These are phyloP conservation scores for Calonectria pseudoreteaudii DNA, from an alignment of 2,329 filamentous ascomycete genomes.

Conservation along the genomic window DNA sequence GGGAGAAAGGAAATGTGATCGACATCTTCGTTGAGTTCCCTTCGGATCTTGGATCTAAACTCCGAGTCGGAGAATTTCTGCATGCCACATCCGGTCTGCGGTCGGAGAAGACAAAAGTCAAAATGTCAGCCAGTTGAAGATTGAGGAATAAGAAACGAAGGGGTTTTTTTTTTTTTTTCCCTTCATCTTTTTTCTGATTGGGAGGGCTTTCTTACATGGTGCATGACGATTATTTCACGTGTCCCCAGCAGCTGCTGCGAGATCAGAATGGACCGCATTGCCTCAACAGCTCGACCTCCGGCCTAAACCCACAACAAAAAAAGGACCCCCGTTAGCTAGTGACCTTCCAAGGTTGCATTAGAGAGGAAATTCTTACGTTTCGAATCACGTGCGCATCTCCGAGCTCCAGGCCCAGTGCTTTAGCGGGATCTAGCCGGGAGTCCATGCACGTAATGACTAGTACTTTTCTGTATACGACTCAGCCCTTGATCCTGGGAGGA, in stretches of 20 bases:
- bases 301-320: constrained; percentile 42
- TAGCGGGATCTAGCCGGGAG: constrained; percentile 75
- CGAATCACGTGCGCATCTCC: constrained; percentile 85
- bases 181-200: background rate
- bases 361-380: constrained; percentile 60
- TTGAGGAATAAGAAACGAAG: background rate
- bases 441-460: constrained; percentile 82
- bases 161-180: background rate
- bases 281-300: constrained; percentile 74
- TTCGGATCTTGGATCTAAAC: constrained; percentile 65
- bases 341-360: constrained; percentile 2
- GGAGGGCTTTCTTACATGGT: constrained; percentile 60
- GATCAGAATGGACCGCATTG: constrained; percentile 80
- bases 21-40: constrained; percentile 67
- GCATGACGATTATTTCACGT: constrained; percentile 78
- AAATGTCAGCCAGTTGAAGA: constrained; percentile 26
- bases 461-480: constrained; percentile 45
- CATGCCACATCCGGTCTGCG: constrained; percentile 66
- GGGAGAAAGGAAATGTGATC: constrained; percentile 72
- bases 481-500: constrained; percentile 28
- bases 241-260: constrained; percentile 84
- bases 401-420: constrained; percentile 71
- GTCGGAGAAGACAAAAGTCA: constrained; percentile 13
- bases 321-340: background rate
- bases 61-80: constrained; percentile 73